Conservation (phyloP, 1,284 basidiomycete species). For the Acaromyces ingoldii region DNA sequence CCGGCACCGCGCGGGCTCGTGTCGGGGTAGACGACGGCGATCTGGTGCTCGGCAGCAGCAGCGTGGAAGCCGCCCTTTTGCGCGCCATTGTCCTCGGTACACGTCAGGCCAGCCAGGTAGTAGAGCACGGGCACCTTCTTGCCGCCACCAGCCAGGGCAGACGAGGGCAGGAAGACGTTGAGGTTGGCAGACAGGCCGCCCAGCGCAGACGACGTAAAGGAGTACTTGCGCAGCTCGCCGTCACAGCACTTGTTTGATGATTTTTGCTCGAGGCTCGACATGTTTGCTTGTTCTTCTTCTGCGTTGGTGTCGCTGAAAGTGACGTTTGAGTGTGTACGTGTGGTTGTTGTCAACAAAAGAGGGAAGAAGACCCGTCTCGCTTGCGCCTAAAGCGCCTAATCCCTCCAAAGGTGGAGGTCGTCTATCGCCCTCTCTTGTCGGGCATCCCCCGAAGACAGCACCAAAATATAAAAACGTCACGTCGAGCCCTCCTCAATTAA, state of each 20-base stretch:
- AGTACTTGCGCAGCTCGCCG: conserved; percentile 43
- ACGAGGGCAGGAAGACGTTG: conserved; percentile 81
- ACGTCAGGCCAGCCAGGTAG: conserved; percentile 88
- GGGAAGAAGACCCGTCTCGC: too few species aligned
- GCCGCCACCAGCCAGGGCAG: conserved; percentile 53
- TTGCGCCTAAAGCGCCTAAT: not conserved
- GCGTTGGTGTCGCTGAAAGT: conserved; percentile 1
- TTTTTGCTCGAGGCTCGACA: conserved; percentile 1
- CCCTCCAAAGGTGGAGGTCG: not conserved
- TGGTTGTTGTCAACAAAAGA: too few species aligned
- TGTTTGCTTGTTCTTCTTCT: not conserved
- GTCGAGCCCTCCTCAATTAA: too few species aligned
- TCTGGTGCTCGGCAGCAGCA: conserved; percentile 53
- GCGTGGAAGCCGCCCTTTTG: conserved; percentile 46
- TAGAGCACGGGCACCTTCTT: conserved; percentile 70
- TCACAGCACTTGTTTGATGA: conserved; percentile 9
- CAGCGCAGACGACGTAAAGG: conserved; percentile 60
- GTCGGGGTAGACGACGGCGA: conserved; percentile 92
- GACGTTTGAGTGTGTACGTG: not conserved
- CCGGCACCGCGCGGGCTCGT: conserved; percentile 89
- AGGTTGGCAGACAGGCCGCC: conserved; percentile 75
- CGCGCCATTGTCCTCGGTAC: conserved; percentile 85
- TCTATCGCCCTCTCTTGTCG: not conserved
- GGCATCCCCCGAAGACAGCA: too few species aligned
- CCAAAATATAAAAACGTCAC: too few species aligned